Conservation (phyloP, 1,284 basidiomycete species). For the Rhodotorula sp. region DNA sequence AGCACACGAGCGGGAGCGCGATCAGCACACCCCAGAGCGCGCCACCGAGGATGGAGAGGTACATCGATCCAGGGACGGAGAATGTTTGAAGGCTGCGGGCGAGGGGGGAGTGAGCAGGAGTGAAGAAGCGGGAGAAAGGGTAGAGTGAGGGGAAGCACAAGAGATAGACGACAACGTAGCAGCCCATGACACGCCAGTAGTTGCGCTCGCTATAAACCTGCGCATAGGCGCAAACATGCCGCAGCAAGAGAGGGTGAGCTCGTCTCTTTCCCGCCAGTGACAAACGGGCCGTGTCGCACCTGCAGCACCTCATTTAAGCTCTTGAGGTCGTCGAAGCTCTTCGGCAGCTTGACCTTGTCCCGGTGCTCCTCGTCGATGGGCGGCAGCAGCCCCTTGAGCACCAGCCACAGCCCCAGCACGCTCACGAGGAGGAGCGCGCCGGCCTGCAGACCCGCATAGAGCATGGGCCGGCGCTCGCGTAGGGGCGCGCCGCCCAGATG, state of each 20-base stretch:
- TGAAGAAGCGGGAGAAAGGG: neutral
- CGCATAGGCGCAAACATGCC: no score
- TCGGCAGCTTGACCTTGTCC: slow-evolving; percentile 50
- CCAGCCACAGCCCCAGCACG: slow-evolving; percentile 41
- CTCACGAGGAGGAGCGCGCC: slow-evolving; percentile 65
- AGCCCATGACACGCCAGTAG: slow-evolving; percentile 50
- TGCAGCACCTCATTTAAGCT: slow-evolving; percentile 49
- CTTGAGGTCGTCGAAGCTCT: slow-evolving; percentile 52
- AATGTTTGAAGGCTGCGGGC: slow-evolving; percentile 83
- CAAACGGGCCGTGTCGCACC: slow-evolving; percentile 11
- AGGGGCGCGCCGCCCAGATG: slow-evolving; percentile 34
- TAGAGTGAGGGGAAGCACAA: slow-evolving; percentile 63
- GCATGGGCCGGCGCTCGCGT: slow-evolving; percentile 57
- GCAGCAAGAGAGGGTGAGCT: neutral
- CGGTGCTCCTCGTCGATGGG: slow-evolving; percentile 45
- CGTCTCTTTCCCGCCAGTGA: neutral
- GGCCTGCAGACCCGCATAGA: slow-evolving; percentile 80
- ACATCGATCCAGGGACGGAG: slow-evolving; percentile 96
- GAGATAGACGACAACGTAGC: slow-evolving; percentile 67
- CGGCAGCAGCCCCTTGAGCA: slow-evolving; percentile 41
- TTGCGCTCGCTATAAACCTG: slow-evolving; percentile 52
- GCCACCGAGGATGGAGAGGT: slow-evolving; percentile 92
- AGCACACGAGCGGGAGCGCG: slow-evolving; percentile 86
- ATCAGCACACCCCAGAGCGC: slow-evolving; percentile 92
- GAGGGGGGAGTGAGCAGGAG: neutral